Evolutionary conservation across 1,284 basidiomycete species (phyloP), one percentile per base, ranked within the genome.

Genomic region (Neolentinus lepideus): DNA sequence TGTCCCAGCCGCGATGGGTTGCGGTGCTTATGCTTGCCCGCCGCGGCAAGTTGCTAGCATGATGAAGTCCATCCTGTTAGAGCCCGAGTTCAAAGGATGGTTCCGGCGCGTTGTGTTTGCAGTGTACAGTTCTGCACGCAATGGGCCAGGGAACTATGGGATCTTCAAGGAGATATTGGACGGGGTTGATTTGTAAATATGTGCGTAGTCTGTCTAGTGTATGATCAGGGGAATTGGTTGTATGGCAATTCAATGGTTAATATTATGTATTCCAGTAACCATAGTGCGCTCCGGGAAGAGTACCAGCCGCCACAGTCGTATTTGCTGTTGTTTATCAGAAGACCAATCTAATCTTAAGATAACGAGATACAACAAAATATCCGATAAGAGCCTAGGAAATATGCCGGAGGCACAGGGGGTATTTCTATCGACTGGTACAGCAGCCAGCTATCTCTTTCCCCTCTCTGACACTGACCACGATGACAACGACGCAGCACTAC

Each of bases 11-110:
- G 75, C 76, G 2, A 72, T 77, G 69, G 76, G 76, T 0, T 77
- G 75, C 57, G 76, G 75, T 11, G 74, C 68, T 1, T 78, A 77
- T 59, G 56, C 36, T 8, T 77, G 75, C 59, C 76, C 76, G 2
- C 69, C 75, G 1, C 56, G 57, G 9, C 64, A 71, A 31, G 75
- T 78, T 8, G 75, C 76, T 0, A 56, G 65, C 9, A 69, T 75
- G 61, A 77, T 77, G 76, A 74, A 69, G 53, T 59, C 60, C 9
- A 70, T 74, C 22, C 62, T 77, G n/a, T 61, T 71, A 16, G 71
- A 76, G 33, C 58, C 63, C 9, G 76, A 78, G 58, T 78, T 78
- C 62, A 66, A 62, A n/a, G 74, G 73, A 1, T 72, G 72, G 67
- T 77, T 78, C 60, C 60, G 64, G 29, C 61, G 66, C 47, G 67